Conservation (phyloP, 2,329 filamentous ascomycete genomes). For the Curvularia hawaiiensis region DNA sequence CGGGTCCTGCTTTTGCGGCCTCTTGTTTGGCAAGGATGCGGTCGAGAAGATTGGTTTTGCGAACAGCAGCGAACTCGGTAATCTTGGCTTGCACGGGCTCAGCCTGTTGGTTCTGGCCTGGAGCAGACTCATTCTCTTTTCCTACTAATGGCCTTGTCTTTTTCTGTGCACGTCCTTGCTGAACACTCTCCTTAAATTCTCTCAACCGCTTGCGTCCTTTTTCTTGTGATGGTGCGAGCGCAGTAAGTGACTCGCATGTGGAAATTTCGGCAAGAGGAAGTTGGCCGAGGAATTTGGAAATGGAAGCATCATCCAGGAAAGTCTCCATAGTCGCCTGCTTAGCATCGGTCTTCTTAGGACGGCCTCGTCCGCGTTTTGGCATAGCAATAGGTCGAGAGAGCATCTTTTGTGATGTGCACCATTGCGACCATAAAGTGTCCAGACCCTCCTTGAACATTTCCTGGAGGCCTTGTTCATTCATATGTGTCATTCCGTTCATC, state of each 20-base stretch:
- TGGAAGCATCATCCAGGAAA: conserved; percentile 40
- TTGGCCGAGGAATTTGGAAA: conserved; percentile 58
- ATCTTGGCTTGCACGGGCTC: conserved; percentile 43
- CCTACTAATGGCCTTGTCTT: conserved; percentile 34
- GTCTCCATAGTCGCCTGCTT: conserved; percentile 58
- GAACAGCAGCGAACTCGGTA: conserved; percentile 46
- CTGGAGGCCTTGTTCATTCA: conserved; percentile 57
- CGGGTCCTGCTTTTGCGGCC: conserved; percentile 43
- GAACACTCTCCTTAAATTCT: conserved; percentile 68
- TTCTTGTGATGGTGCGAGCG: conserved; percentile 62
- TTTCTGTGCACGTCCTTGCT: conserved; percentile 40
- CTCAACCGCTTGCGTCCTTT: conserved; percentile 73
- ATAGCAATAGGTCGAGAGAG: conserved; percentile 34
- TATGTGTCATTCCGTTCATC: conserved; percentile 32
- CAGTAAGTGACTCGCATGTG: conserved; percentile 57
- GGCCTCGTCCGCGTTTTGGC: conserved; percentile 44
- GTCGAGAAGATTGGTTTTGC: conserved; percentile 55
- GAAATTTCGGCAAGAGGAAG: conserved; percentile 63
- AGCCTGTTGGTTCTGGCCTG: conserved; percentile 13
- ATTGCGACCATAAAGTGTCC: conserved; percentile 52
- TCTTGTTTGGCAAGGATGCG: conserved; percentile 58
- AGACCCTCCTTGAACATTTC: conserved; percentile 57
- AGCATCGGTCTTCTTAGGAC: conserved; percentile 35
- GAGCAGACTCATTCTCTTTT: conserved; percentile 39
- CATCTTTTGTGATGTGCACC: conserved; percentile 39